Evolutionary conservation across 495 filamentous ascomycete species (phyloP).

Genomic region (Talaromyces proteolyticus): DNA sequence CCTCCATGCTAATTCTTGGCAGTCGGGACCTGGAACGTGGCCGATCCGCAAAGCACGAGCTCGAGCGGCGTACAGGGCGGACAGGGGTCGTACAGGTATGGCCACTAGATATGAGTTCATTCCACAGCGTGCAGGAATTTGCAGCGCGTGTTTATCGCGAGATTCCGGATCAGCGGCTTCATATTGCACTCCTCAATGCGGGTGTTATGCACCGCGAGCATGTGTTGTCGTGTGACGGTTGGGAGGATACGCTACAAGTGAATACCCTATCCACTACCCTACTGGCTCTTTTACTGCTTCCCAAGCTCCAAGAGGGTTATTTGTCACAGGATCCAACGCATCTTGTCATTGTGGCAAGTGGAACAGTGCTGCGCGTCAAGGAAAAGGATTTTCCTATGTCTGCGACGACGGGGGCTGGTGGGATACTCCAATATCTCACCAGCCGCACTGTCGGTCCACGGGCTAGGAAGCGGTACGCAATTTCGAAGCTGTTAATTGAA

Average conservation of each 20-base stretch:
- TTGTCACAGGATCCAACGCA: conserved; percentile 22
- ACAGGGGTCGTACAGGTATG: conserved; percentile 41
- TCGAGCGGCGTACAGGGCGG: conserved; percentile 38
- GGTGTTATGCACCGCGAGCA: conserved; percentile 35
- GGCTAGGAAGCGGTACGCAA: conserved; percentile 34
- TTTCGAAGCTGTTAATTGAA: conserved; percentile 44
- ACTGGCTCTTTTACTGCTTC: conserved; percentile 49
- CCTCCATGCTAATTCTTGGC: conserved; percentile 34
- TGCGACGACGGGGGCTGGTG: conserved; percentile 19
- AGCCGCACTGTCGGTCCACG: conserved; percentile 16
- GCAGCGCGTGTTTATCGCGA: conserved; percentile 32
- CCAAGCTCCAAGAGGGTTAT: conserved; percentile 28
- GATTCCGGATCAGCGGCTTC: conserved; percentile 25
- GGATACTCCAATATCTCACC: conserved; percentile 30
- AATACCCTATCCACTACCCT: conserved; percentile 54
- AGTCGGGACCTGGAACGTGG: conserved; percentile 38
- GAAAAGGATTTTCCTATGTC: conserved; percentile 26
- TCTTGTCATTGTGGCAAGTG: conserved; percentile 34
- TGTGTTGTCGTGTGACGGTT: conserved; percentile 33
- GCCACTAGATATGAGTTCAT: conserved; percentile 49
- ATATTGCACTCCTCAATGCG: conserved; percentile 42
- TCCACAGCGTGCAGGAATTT: conserved; percentile 42
- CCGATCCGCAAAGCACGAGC: conserved; percentile 32
- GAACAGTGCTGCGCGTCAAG: conserved; percentile 32
- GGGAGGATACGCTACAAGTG: conserved; percentile 51